These are phyloP conservation scores for Rhizopogon vinicolor DNA, from an alignment of 768 basidiomycete species.

Conservation along the genomic window DNA sequence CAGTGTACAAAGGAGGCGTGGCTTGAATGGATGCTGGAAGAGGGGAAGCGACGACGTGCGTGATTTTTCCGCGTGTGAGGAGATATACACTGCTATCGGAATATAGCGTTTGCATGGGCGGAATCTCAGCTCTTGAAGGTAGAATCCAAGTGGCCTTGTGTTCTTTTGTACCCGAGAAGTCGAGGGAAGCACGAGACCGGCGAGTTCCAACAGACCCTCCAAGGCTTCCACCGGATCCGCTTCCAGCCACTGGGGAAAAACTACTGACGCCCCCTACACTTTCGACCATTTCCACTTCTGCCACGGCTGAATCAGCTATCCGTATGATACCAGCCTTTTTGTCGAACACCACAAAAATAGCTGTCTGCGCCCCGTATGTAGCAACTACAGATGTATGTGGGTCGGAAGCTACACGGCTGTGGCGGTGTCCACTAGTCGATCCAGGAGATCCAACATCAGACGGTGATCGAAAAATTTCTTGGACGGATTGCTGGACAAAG, in stretches of 20 bases:
- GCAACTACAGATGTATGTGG: conserved; percentile 17
- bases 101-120: conserved; percentile 13
- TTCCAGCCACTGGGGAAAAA: conserved; percentile 9
- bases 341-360: conserved; percentile 81
- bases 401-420: conserved; percentile 39
- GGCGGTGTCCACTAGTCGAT: conserved; percentile 22
- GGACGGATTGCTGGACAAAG: conserved; percentile 68
- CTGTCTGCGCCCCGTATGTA: conserved; percentile 66
- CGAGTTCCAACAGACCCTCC: conserved; percentile 20
- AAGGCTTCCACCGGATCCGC: conserved; percentile 17
- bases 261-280: conserved; percentile 6
- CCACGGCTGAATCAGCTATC: conserved; percentile 73
- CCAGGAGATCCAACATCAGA: conserved; percentile 33
- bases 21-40: conserved; percentile 48
- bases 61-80: conserved; percentile 64
- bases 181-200: conserved; percentile 40
- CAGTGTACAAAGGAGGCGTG: conserved; percentile 45
- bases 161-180: conserved; percentile 37
- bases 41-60: conserved; percentile 66
- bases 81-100: conserved; percentile 46
- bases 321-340: conserved; percentile 87
- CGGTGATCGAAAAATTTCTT: conserved; percentile 42
- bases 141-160: conserved; percentile 21
- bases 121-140: conserved; percentile 20
- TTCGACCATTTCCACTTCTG: conserved; percentile 66